phyloP scores from a whole-genome alignment of 2,329 filamentous ascomycete species.

The Monilinia fructigena region DNA sequence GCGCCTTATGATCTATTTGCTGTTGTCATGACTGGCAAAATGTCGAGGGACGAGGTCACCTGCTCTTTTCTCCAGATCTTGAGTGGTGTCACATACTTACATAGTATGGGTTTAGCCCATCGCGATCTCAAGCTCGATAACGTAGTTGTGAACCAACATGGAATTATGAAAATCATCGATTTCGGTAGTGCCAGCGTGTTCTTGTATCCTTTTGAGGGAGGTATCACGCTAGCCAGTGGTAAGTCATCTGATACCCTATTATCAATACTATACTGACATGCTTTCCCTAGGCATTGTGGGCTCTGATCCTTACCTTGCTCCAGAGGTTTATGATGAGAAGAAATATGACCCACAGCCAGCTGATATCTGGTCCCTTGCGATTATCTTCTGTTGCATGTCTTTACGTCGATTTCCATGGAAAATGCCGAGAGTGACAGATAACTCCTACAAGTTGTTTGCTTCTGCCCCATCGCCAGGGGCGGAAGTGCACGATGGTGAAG shows the following conservation, averaged over 20 bases:
- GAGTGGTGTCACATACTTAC: constrained; percentile 89
- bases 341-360: constrained; percentile 93
- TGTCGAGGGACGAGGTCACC: constrained; percentile 85
- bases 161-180: constrained; percentile 99
- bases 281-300: constrained; percentile 63
- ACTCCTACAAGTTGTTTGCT: constrained; percentile 91
- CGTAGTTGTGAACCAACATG: constrained; percentile 91
- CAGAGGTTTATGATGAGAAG: constrained; percentile 90
- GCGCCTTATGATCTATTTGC: constrained; percentile 95
- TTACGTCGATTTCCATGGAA: constrained; percentile 96
- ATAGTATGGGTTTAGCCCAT: constrained; percentile 92
- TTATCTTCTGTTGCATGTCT: constrained; percentile 99
- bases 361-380: constrained; percentile 97
- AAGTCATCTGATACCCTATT: constrained; percentile 41
- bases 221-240: constrained; percentile 79
- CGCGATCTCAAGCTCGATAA: constrained; percentile 96
- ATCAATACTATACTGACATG: constrained; percentile 19
- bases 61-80: constrained; percentile 94
- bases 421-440: constrained; percentile 84
- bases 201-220: constrained; percentile 93
- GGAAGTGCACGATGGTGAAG: constrained; percentile 33
- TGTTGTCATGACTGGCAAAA: constrained; percentile 98
- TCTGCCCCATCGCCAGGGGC: constrained; percentile 75
- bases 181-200: constrained; percentile 98
- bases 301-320: constrained; percentile 92